Percentiles rank a stretch among this genome's conserved stretches.
Conservation (phyloP, 208 protist genomes). For the Crithidia expoeki region DNA sequence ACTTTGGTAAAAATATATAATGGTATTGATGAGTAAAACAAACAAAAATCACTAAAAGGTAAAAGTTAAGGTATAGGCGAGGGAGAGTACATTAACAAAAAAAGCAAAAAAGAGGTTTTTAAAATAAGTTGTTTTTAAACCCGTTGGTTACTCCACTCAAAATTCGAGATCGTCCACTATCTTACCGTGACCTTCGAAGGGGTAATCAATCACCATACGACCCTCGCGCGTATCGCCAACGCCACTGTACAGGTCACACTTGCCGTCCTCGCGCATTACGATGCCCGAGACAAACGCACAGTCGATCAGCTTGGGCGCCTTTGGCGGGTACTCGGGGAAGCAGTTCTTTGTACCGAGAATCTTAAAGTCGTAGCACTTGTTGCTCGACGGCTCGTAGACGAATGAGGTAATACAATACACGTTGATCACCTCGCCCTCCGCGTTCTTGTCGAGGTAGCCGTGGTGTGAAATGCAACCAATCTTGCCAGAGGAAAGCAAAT, state of each 20-base stretch:
- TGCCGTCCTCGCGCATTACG: constrained; percentile 67
- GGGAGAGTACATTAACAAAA: constrained; percentile 8
- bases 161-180: constrained; percentile 55
- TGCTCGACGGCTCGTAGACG: constrained; percentile 53
- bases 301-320: constrained; percentile 60
- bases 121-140: constrained; percentile 8
- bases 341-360: constrained; percentile 66
- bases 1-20: constrained; percentile 23
- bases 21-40: constrained; percentile 16
- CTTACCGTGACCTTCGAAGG: constrained; percentile 63
- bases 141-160: constrained; percentile 17
- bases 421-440: constrained; percentile 39
- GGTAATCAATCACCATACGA: constrained; percentile 72
- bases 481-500: constrained; percentile 49
- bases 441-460: constrained; percentile 51
- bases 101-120: constrained; percentile 5
- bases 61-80: constrained; percentile 7
- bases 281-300: constrained; percentile 71
- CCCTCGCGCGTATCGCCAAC: constrained; percentile 67
- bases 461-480: constrained; percentile 72
- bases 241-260: constrained; percentile 74
- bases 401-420: constrained; percentile 74
- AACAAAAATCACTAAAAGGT: constrained; percentile 4
- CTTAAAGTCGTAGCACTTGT: constrained; percentile 57
- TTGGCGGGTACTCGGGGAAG: constrained; percentile 61